phyloP scores from a whole-genome alignment of 306 rosid species.

The Vicia faba region DNA sequence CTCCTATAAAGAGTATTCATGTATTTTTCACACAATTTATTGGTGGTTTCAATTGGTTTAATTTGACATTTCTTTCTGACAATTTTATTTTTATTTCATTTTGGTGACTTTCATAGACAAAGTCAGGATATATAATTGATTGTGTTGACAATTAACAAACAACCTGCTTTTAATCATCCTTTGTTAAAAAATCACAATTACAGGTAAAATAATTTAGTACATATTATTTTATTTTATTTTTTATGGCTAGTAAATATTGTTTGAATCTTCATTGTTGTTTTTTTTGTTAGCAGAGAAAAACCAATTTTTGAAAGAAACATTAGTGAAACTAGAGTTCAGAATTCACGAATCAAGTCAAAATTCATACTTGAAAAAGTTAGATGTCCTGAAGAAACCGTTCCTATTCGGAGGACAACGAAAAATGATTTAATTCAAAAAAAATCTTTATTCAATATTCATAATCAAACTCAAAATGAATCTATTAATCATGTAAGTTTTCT shows the following conservation, averaged over 20 bases:
- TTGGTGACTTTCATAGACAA: neutral
- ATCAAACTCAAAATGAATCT: too few species aligned
- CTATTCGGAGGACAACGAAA: too few species aligned
- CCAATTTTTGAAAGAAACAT: neutral
- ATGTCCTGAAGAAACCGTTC: too few species aligned
- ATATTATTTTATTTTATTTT: neutral
- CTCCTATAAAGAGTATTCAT: conserved; percentile 10
- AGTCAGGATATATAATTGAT: too few species aligned
- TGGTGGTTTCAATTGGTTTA: neutral
- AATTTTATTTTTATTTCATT: neutral
- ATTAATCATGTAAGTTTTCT: too few species aligned
- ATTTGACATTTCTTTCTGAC: neutral
- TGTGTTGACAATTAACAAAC: too few species aligned
- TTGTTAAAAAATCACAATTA: conserved; percentile 18
- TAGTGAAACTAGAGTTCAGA: neutral
- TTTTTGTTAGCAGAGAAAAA: neutral
- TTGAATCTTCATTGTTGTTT: neutral
- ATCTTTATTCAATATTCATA: too few species aligned
- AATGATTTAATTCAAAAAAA: too few species aligned
- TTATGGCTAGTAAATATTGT: neutral
- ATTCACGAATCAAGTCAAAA: neutral
- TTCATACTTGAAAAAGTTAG: too few species aligned
- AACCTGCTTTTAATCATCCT: neutral
- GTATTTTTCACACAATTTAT: neutral
- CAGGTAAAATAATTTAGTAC: neutral